Percentiles rank a stretch among this genome's conserved stretches.
Evolutionary conservation across 306 rosid genomes (phyloP).

Genomic region (Citrullus amarus): DNA sequence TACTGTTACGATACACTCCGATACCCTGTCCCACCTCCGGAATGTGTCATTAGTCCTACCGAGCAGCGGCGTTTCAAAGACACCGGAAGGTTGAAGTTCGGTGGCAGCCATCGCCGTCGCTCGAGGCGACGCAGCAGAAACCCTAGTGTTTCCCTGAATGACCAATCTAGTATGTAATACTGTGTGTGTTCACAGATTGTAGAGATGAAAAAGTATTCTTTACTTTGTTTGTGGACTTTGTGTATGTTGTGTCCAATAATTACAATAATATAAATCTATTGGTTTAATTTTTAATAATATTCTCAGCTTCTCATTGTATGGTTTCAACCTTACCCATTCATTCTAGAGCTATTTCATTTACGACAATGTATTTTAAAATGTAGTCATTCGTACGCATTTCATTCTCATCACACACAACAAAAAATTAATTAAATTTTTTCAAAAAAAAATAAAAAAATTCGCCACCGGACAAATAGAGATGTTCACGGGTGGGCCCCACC

Average conservation of each 20-base stretch:
- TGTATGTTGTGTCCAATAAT: background rate
- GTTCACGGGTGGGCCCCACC: no score
- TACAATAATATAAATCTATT: background rate
- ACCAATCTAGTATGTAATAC: constrained; percentile 1
- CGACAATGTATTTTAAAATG: no score
- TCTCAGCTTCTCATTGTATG: background rate
- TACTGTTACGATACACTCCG: constrained; percentile 69
- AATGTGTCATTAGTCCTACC: constrained; percentile 35
- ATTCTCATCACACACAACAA: no score
- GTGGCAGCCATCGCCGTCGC: constrained; percentile 64
- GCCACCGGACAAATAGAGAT: no score
- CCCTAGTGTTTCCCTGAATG: background rate
- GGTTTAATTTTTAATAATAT: background rate
- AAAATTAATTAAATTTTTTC: no score
- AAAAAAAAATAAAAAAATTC: no score
- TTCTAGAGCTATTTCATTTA: background rate
- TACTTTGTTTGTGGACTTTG: background rate
- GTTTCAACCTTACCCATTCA: background rate
- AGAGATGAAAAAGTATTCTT: background rate
- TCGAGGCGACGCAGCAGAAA: constrained; percentile 27
- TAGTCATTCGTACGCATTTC: no score
- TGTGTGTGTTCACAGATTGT: background rate
- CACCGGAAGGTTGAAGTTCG: constrained; percentile 63
- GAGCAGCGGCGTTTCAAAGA: constrained; percentile 60
- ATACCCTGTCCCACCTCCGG: constrained; percentile 47